A percentile compares a stretch with the other conserved stretches of the same genome.
Evolutionary conservation across 371 early-diverging fungal genomes (phyloP).

Genomic region (Capniomyces stellatus): DNA sequence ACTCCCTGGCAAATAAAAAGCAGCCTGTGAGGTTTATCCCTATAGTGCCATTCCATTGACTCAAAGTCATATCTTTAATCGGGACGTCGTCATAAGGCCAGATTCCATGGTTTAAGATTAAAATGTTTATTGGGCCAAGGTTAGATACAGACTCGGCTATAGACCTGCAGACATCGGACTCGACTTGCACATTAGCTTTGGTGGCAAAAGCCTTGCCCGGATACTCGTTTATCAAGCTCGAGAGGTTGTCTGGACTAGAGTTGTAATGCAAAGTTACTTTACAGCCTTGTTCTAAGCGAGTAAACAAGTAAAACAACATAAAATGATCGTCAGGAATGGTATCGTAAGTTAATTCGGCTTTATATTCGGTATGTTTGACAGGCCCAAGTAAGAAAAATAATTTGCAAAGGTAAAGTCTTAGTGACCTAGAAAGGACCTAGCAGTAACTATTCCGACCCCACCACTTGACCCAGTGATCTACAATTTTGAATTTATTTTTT

Average conservation of each 20-base stretch:
- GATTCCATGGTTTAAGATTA: conserved; percentile 33
- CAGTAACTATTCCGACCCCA: not conserved
- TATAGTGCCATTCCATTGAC: conserved; percentile 26
- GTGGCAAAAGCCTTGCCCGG: conserved; percentile 6
- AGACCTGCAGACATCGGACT: conserved; percentile 9
- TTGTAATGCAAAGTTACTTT: conserved; percentile 29
- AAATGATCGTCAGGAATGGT: not conserved
- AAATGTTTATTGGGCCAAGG: conserved; percentile 22
- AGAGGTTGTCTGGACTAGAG: conserved; percentile 8
- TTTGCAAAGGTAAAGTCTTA: not conserved
- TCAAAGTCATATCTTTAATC: conserved; percentile 28
- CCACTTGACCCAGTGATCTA: not conserved
- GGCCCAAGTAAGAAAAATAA: not conserved
- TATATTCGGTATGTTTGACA: too few species aligned
- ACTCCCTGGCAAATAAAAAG: conserved; percentile 25
- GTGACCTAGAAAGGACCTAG: not conserved
- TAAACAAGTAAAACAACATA: not conserved
- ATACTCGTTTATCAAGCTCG: conserved; percentile 9
- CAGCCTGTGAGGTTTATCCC: conserved; percentile 30
- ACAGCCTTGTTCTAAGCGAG: conserved; percentile 20
- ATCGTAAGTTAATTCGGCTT: too few species aligned
- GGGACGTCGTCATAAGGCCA: conserved; percentile 26
- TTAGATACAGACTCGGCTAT: conserved; percentile 6
- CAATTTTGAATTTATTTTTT: too few species aligned
- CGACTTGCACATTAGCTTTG: conserved; percentile 17